These are phyloP conservation scores for Alternaria postmessia DNA, from an alignment of 2,329 filamentous ascomycete genomes.

Conservation along the genomic window DNA sequence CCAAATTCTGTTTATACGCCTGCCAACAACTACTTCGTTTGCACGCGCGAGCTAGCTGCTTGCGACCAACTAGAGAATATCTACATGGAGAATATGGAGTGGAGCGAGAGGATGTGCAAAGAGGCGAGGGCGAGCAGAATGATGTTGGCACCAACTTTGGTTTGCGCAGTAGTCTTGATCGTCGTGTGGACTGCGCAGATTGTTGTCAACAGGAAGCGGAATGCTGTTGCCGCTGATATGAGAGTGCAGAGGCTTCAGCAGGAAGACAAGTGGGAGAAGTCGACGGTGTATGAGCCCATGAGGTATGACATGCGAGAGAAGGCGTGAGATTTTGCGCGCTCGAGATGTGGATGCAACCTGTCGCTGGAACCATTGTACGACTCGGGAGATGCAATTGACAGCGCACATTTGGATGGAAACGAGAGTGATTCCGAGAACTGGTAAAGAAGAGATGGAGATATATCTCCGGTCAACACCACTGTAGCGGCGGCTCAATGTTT, in stretches of 20 bases:
- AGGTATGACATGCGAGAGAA: not conserved
- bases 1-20: not conserved
- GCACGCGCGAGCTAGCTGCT: constrained; percentile 7
- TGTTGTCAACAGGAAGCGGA: not conserved
- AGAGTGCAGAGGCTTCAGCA: not conserved
- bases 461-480: not conserved
- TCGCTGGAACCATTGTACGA: not conserved
- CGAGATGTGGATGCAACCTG: not conserved
- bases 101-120: not conserved
- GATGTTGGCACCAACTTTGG: not conserved
- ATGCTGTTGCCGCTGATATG: not conserved
- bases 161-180: not conserved
- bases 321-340: not conserved
- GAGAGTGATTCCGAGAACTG: not conserved
- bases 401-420: not conserved
- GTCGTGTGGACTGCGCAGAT: not conserved
- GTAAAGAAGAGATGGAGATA: not conserved
- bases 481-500: not conserved
- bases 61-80: not conserved
- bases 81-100: not conserved
- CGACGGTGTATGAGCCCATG: not conserved
- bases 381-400: not conserved
- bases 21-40: not conserved
- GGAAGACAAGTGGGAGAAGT: not conserved
- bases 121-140: not conserved